Evolutionary conservation across 176 grass and related monocot genomes (phyloP).

Genomic region (Eleusine indica): DNA sequence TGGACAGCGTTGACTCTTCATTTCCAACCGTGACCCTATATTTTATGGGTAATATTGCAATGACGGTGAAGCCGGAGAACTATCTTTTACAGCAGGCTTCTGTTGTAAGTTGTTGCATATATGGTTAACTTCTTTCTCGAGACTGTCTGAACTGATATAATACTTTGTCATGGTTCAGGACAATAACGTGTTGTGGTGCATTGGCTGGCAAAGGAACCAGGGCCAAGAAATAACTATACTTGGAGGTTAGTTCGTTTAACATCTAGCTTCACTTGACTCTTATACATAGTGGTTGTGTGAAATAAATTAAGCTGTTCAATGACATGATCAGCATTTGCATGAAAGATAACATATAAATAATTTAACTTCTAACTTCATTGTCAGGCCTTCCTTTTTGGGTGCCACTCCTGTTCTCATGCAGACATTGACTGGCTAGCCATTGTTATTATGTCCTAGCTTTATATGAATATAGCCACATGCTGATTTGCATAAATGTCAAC

Average conservation of each 20-base stretch:
- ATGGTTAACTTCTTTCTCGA: constrained; percentile 23
- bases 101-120: constrained; percentile 55
- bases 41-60: constrained; percentile 78
- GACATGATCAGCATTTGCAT: background rate
- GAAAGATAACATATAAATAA: background rate
- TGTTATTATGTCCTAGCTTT: background rate
- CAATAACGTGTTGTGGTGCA: constrained; percentile 78
- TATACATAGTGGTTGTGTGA: background rate
- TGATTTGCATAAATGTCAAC: constrained; percentile 7
- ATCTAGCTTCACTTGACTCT: background rate
- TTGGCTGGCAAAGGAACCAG: constrained; percentile 96
- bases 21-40: constrained; percentile 85
- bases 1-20: constrained; percentile 71
- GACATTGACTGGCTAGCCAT: constrained; percentile 1
- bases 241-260: constrained; percentile 64
- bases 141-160: constrained; percentile 31
- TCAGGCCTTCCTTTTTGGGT: background rate
- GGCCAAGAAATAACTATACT: constrained; percentile 81
- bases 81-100: constrained; percentile 88
- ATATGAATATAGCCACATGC: too few relatives aligned
- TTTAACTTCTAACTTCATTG: too few relatives aligned
- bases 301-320: background rate
- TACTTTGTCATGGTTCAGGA: constrained; percentile 58
- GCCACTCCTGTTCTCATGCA: background rate
- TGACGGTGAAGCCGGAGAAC: constrained; percentile 89